These are phyloP conservation scores for Albugo candida DNA, from an alignment of 352 stramenopile species.

Conservation along the genomic window DNA sequence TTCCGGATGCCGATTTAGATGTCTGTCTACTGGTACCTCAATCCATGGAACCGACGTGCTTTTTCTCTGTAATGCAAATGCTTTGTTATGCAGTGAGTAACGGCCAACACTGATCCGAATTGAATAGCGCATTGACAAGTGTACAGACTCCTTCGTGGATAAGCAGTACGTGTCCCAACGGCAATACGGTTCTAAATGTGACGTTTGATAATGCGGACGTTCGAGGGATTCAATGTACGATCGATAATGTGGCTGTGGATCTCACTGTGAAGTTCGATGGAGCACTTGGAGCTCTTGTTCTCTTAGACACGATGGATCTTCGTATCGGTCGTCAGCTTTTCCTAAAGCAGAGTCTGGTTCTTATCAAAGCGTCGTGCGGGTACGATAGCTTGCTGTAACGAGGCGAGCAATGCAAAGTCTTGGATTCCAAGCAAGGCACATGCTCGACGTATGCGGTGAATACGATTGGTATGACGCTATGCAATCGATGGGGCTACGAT, in stretches of 20 bases:
- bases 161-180: neutral
- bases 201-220: constrained; percentile 80
- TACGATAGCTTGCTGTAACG: constrained; percentile 39
- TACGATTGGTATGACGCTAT: constrained; percentile 76
- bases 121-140: neutral
- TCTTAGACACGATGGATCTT: constrained; percentile 70
- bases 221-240: constrained; percentile 79
- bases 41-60: constrained; percentile 69
- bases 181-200: constrained; percentile 68
- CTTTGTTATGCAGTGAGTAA: constrained; percentile 28
- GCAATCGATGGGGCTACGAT: constrained; percentile 54
- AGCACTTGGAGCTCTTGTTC: constrained; percentile 46
- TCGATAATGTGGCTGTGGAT: constrained; percentile 81
- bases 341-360: constrained; percentile 74
- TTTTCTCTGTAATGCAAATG: constrained; percentile 67
- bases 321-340: constrained; percentile 61
- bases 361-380: constrained; percentile 82
- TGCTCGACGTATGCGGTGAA: constrained; percentile 77
- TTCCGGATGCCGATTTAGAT: constrained; percentile 72
- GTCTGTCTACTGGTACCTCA: constrained; percentile 64
- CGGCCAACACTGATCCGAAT: neutral
- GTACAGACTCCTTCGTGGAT: neutral
- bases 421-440: constrained; percentile 56
- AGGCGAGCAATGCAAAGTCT: constrained; percentile 5
- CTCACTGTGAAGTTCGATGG: constrained; percentile 72